Conservation (phyloP, 805 yeast species). For the Blastobotrys attinorum region DNA sequence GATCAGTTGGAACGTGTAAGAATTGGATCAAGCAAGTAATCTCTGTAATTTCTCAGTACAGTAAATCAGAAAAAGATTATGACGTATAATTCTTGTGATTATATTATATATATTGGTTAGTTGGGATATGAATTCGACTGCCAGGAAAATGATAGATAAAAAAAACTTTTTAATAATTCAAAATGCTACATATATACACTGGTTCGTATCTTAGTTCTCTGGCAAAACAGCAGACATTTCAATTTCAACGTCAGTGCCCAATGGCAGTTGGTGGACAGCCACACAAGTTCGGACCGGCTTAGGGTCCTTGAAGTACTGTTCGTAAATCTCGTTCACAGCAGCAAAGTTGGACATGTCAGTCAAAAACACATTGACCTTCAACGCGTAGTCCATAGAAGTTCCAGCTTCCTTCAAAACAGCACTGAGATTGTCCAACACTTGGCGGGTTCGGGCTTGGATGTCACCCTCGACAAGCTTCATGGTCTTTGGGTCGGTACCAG, state of each 20-base stretch:
- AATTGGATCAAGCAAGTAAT: too few relatives aligned
- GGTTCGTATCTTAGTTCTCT: constrained; percentile 1
- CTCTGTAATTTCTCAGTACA: too few relatives aligned
- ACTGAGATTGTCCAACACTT: constrained; percentile 33
- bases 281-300: constrained; percentile 95
- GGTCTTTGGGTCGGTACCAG: constrained; percentile 20
- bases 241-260: constrained; percentile 79
- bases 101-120: too few relatives aligned
- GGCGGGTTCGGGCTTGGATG: constrained; percentile 18
- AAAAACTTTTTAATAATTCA: too few relatives aligned
- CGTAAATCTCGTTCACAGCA: constrained; percentile 79
- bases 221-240: constrained; percentile 34
- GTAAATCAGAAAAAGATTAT: too few relatives aligned
- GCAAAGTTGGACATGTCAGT: constrained; percentile 84
- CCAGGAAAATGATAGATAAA: too few relatives aligned
- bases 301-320: constrained; percentile 31
- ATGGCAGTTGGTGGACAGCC: constrained; percentile 85
- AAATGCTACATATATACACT: too few relatives aligned
- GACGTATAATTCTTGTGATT: too few relatives aligned
- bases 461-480: constrained; percentile 39
- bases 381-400: constrained; percentile 72
- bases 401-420: constrained; percentile 78
- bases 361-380: constrained; percentile 81
- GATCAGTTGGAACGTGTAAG: too few relatives aligned
- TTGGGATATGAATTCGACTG: too few relatives aligned